phyloP scores from a whole-genome alignment of 495 filamentous ascomycete species.

The Neurospora sp. region DNA sequence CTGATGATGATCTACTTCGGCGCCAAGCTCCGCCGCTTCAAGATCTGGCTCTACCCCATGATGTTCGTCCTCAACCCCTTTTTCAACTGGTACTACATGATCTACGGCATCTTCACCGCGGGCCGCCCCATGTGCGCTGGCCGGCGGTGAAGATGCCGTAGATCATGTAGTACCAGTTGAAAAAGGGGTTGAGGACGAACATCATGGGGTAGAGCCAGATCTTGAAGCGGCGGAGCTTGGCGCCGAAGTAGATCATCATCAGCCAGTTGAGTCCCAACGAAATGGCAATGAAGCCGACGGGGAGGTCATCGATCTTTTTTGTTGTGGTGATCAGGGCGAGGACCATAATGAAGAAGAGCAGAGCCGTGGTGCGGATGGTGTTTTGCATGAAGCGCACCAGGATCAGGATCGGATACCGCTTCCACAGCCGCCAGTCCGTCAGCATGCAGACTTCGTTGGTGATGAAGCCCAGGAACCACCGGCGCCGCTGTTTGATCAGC shows the following conservation, averaged over 20 bases:
- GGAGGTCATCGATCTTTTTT: constrained; percentile 64
- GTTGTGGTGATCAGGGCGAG: constrained; percentile 80
- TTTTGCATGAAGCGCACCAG: constrained; percentile 90
- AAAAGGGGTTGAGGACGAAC: too few species aligned
- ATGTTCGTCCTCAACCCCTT: too few species aligned
- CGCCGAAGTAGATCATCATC: constrained; percentile 97
- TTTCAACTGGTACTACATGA: too few species aligned
- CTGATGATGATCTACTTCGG: too few species aligned
- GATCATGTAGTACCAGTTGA: too few species aligned
- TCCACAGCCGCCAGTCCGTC: constrained; percentile 88
- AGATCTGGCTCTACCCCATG: too few species aligned
- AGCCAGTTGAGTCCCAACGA: constrained; percentile 90
- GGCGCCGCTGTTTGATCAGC: constrained; percentile 86
- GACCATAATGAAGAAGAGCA: constrained; percentile 93
- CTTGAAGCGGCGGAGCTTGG: too few species aligned
- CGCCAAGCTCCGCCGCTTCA: too few species aligned
- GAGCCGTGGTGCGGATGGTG: constrained; percentile 88
- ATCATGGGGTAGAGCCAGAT: too few species aligned
- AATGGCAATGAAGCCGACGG: constrained; percentile 91
- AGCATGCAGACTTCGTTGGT: constrained; percentile 99
- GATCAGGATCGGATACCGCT: constrained; percentile 80
- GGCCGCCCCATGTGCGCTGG: too few species aligned
- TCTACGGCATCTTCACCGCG: too few species aligned
- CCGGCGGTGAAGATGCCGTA: too few species aligned
- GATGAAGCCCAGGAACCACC: constrained; percentile 97